Base-by-base conservation (phyloP, 192 early-diverging fungal genomes). In the Coemansia sp. region DNA sequence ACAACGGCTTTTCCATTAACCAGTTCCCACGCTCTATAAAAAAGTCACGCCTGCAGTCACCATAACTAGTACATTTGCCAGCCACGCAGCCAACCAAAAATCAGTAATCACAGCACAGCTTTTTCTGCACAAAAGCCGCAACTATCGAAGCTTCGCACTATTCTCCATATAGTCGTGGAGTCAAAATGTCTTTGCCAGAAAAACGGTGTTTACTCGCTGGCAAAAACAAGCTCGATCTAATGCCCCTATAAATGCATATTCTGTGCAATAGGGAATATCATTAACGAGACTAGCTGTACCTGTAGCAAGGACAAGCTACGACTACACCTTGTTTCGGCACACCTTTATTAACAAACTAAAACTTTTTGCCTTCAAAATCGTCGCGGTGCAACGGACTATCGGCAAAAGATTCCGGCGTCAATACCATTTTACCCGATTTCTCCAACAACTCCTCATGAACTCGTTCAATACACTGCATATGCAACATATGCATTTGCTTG, bases 61-160 rank as follows among this genome's bases (percentile, higher is more conserved):
- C n/a, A 53, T 53, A 50, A 50, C 49, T 22, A 14, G 9, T 21
- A 9, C 15, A n/a, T n/a, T 9, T 4, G 24, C 24, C 52, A 22
- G 19, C 5, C 24, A 23, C 10, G 22, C 52, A 53, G 24, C 52
- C 52, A 17, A 17, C 21, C 52, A 53, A 25, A 17, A 17, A 53
- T 47, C 43, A 52, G 19, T 17, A 49, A 49, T 19, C 47, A 4
- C 47, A 17, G 7, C 49, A 50, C 7, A 9, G 49, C 49, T n/a
- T 50, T 9, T n/a, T 9, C 49, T n/a, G 9, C 7, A n/a, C 7
- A 14, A 19, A 56, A 15, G 10, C 56, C 27, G 75, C 75, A 71
- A 64, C 75, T 64, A 63, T 76, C 75, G 75, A 76, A 76, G 75
- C 75, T 76, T 67, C 62, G 27, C 32, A 59, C 63, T 45, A 41